phyloP scores from a whole-genome alignment of 768 basidiomycete genomes.

The Amanita rubescens region DNA sequence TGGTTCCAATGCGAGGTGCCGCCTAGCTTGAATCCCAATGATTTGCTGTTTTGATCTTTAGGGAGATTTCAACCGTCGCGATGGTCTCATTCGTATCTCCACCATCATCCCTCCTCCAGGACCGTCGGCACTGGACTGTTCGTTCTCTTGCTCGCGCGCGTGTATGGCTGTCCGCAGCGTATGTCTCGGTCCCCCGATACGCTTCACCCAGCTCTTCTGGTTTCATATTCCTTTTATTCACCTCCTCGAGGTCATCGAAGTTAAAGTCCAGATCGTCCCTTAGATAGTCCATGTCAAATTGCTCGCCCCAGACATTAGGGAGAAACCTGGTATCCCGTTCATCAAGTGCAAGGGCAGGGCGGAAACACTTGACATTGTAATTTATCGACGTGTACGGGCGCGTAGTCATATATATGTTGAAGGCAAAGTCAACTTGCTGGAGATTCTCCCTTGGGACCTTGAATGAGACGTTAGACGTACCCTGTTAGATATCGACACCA shows the following conservation, averaged over 20 bases:
- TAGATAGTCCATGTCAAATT: constrained; percentile 16
- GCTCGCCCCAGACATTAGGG: constrained; percentile 17
- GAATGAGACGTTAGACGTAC: neutral
- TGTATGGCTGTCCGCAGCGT: neutral
- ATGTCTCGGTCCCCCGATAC: neutral
- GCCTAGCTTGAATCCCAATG: no score
- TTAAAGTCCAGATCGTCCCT: constrained; percentile 13
- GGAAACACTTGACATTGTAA: constrained; percentile 17
- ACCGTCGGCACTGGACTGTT: no score
- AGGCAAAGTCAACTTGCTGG: constrained; percentile 28
- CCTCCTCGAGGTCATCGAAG: constrained; percentile 8
- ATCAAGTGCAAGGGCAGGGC: constrained; percentile 10
- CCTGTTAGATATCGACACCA: neutral
- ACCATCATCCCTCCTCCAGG: no score
- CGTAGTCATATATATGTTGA: constrained; percentile 23
- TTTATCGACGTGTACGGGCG: constrained; percentile 18
- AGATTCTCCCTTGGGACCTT: constrained; percentile 24
- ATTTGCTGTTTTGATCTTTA: no score
- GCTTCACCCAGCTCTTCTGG: neutral
- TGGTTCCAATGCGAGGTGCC: no score
- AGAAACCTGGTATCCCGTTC: constrained; percentile 15
- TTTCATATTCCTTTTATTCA: neutral
- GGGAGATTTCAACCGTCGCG: no score
- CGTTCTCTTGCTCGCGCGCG: neutral
- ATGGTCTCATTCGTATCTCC: no score